phyloP scores from a whole-genome alignment of 2,329 filamentous ascomycete species.

The Simplicillium sp. region DNA sequence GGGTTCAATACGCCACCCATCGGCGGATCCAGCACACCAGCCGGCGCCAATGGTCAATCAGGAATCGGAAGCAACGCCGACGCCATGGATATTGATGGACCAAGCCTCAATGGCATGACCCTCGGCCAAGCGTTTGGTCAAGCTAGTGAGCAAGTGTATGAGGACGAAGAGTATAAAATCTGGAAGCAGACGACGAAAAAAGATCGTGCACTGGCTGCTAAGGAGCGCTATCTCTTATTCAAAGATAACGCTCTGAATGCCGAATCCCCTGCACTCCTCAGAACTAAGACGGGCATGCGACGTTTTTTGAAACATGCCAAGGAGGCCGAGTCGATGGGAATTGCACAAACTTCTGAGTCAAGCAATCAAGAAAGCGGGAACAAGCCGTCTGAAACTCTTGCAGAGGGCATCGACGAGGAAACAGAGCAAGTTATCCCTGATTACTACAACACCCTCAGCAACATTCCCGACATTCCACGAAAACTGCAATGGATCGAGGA shows the following conservation, averaged over 20 bases:
- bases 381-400: slow-evolving; percentile 62
- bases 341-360: slow-evolving; percentile 20
- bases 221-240: slow-evolving; percentile 80
- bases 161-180: slow-evolving; percentile 92
- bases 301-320: slow-evolving; percentile 75
- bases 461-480: slow-evolving; percentile 73
- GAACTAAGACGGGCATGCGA: slow-evolving; percentile 82
- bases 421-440: slow-evolving; percentile 80
- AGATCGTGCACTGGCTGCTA: slow-evolving; percentile 76
- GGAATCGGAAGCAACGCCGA: slow-evolving; percentile 68
- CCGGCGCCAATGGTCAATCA: slow-evolving; percentile 57
- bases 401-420: slow-evolving; percentile 89
- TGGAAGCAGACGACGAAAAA: slow-evolving; percentile 99
- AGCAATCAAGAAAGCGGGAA: slow-evolving; percentile 37
- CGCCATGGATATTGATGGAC: slow-evolving; percentile 78
- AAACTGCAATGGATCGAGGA: slow-evolving; percentile 85
- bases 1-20: slow-evolving; percentile 77
- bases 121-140: slow-evolving; percentile 55
- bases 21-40: slow-evolving; percentile 67
- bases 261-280: slow-evolving; percentile 79
- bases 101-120: slow-evolving; percentile 57
- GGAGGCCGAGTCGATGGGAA: slow-evolving; percentile 46
- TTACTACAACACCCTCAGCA: slow-evolving; percentile 83
- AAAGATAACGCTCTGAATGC: slow-evolving; percentile 73
- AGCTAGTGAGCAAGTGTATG: slow-evolving; percentile 64